Percentiles rank a stretch among this genome's conserved stretches.
Conservation (phyloP, 164 flowering plant genomes). For the Sextonia rubra region DNA sequence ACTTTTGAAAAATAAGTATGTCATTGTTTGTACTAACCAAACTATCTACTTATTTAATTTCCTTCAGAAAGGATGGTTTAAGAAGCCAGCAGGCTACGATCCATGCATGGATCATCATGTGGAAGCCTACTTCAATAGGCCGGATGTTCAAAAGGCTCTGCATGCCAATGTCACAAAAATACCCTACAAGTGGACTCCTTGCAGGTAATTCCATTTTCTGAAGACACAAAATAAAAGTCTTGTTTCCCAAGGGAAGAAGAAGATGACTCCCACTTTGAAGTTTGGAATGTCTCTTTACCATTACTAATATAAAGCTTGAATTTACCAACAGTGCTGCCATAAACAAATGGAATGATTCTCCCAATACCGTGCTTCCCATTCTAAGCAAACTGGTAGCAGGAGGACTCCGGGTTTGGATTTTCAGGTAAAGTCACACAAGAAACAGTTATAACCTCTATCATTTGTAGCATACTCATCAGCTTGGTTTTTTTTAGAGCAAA, state of each 20-base stretch:
- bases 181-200: constrained; percentile 60
- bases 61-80: constrained; percentile 5
- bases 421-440: too few relatives aligned
- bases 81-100: constrained; percentile 10
- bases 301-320: too few relatives aligned
- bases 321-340: neutral
- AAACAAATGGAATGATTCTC: neutral
- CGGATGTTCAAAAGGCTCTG: constrained; percentile 75
- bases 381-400: constrained; percentile 11
- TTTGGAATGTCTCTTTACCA: neutral
- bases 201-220: constrained; percentile 72
- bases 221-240: too few relatives aligned
- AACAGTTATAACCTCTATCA: too few relatives aligned
- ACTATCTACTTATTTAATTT: neutral
- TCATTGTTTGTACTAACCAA: too few relatives aligned
- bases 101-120: too few relatives aligned
- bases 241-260: too few relatives aligned
- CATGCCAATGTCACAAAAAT: constrained; percentile 78
- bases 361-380: constrained; percentile 8
- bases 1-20: too few relatives aligned
- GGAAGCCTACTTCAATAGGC: constrained; percentile 53
- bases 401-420: constrained; percentile 15
- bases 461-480: neutral
- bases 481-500: too few relatives aligned
- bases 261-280: too few relatives aligned